A percentile compares a stretch with the other conserved stretches of the same genome.
phyloP scores from a whole-genome alignment of 2,329 filamentous ascomycete species.

The Reticulascus tulasneorum region DNA sequence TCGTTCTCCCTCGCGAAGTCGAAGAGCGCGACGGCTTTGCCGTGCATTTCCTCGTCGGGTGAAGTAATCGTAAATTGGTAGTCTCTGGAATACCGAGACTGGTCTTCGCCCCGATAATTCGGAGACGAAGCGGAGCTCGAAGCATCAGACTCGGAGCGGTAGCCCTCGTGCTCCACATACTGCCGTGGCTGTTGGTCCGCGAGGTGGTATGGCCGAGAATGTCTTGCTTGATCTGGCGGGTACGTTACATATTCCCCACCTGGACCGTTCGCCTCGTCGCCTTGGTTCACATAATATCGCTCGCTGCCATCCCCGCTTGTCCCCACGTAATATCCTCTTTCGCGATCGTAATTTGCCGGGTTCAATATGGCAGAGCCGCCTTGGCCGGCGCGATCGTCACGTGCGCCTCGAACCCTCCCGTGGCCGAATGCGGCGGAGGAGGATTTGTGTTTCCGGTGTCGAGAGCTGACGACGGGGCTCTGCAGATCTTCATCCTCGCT shows the following conservation, averaged over 20 bases:
- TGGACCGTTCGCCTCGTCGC: slow-evolving; percentile 67
- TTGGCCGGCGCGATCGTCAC: slow-evolving; percentile 21
- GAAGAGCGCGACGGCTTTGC: slow-evolving; percentile 91
- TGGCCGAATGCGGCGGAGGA: slow-evolving; percentile 45
- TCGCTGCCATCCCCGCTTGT: slow-evolving; percentile 68
- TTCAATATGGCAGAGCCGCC: slow-evolving; percentile 38
- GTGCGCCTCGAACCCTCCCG: slow-evolving; percentile 39
- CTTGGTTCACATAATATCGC: slow-evolving; percentile 69
- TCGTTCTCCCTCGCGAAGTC: slow-evolving; percentile 95
- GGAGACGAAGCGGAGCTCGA: slow-evolving; percentile 58
- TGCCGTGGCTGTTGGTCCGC: slow-evolving; percentile 42
- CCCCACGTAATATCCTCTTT: slow-evolving; percentile 63
- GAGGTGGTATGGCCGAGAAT: slow-evolving; percentile 47
- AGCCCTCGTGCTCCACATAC: slow-evolving; percentile 46
- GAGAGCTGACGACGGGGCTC: slow-evolving; percentile 80
- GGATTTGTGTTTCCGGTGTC: slow-evolving; percentile 83
- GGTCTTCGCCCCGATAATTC: slow-evolving; percentile 56
- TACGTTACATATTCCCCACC: slow-evolving; percentile 81
- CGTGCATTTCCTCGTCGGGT: slow-evolving; percentile 96
- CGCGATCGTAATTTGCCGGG: slow-evolving; percentile 50
- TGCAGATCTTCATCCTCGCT: slow-evolving; percentile 95
- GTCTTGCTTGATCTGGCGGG: slow-evolving; percentile 59
- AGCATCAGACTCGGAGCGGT: slow-evolving; percentile 52
- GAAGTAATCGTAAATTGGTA: slow-evolving; percentile 95
- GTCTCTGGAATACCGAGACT: slow-evolving; percentile 81